Base-by-base conservation (phyloP, 768 basidiomycete genomes). In the Omphalotus guepiniiformis region DNA sequence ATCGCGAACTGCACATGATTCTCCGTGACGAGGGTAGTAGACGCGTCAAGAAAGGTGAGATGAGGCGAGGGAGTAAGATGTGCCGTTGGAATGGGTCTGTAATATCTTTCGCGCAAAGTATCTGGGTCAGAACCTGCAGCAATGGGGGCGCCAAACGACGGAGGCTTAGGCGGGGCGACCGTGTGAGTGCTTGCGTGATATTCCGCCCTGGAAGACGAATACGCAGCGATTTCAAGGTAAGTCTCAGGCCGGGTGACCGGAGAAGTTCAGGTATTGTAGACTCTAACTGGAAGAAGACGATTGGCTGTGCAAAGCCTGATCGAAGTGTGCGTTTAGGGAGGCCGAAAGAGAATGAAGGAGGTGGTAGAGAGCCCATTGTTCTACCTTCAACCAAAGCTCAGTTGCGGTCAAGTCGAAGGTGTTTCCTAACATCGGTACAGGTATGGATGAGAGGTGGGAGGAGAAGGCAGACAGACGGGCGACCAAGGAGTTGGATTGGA, bases 261-360 rank as follows among this genome's bases (percentile, higher is more conserved):
- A 74, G 49, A 42, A 94, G 63, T 7, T 55, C 50, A 3, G 71
- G 57, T 21, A 78, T 50, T 28, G 81, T 55, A 30, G 72, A 62
- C 29, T 83, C 77, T 47, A 95, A 69, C 34, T 75, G 76, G 62
- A 88, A 88, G 66, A 93, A 91, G 2, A 92, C 88, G 53, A 96
- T 74, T 1, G 93, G 93, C 57, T 95, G 93, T 1, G 93, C 93
- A 51, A 87, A 86, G n/a, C 45, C 45, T 13, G 2, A 1, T 18
- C 28, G 37, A 29, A 47, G 9, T 28, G 66, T 55, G 35, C 60
- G 62, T 35, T 58, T 56, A n/a, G 54, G 53, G 28, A 47, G 45
- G 3, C 35, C 45, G 9, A 38, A 26, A 38, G 45, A 47, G 21
- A 47, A 47, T 7, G 21, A 16, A 12, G 19, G 8, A 3, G 50